Base-by-base conservation (phyloP, 306 rosid genomes). In the Sphenostylis stenocarpa region DNA sequence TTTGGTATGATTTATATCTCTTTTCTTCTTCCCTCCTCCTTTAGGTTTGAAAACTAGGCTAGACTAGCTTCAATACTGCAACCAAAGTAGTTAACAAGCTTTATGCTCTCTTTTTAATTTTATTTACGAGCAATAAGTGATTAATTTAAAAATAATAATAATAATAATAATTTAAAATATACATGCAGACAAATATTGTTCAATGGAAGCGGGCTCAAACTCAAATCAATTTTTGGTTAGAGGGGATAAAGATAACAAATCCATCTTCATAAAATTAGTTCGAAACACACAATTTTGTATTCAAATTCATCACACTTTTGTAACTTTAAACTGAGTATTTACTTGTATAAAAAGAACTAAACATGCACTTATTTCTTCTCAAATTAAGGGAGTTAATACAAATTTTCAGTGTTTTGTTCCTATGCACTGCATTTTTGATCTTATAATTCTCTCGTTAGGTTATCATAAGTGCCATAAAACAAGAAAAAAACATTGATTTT, bases 401-500 rank as follows among this genome's bases (percentile, higher is more conserved):
- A 24, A 3, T 63, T 63, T 33, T 21, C 41, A 43, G 31, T 4
- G 34, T 62, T 14, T 31, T 4, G 2, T 8, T 14, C 20, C 2
- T 58, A 19, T 12, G 20, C 15, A 38, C 15, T 39, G 15, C n/a
- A 51, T 53, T 77, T 56, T 16, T 47, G n/a, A 39, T 41, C 53
- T 13, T 58, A 6, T 31, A 57, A 21, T 31, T 48, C 1, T 58
- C 21, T 47, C 36, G 10, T 45, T 44, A 23, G 38, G 67, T 66
- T 39, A 4, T 16, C 11, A 6, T 58, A 15, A 55, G 48, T 55
- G 48, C 26, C 23, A 41, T 41, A 41, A 44, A 29, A 29, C 20
- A 77, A 55, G 2, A 77, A 67, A 24, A 15, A 70, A 63, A 64
- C 82, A 71, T 44, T 43, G 49, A 45, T 57, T 58, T 47, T 15